A percentile compares a stretch with the other conserved stretches of the same genome.
Evolutionary conservation across 805 yeast species (phyloP).

Genomic region (Starmerella vitae): DNA sequence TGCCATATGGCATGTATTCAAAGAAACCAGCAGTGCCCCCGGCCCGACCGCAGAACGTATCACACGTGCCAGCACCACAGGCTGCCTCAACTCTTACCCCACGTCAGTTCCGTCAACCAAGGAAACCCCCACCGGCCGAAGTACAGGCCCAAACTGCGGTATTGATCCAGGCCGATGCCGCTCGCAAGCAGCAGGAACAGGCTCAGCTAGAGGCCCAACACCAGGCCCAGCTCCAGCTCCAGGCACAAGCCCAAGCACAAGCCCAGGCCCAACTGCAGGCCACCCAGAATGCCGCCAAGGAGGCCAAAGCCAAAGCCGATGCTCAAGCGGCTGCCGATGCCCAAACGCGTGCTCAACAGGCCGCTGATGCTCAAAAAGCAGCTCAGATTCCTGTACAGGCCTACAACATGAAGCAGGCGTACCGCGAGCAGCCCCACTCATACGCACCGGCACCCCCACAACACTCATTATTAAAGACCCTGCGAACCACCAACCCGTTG

Average conservation of each 20-base stretch:
- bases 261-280: not conserved
- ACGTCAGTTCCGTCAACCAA: not conserved
- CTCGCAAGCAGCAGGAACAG: not conserved
- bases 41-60: not conserved
- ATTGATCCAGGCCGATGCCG: not conserved
- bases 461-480: slow-evolving; percentile 17
- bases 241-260: not conserved
- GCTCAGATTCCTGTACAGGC: not conserved
- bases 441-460: slow-evolving; percentile 10
- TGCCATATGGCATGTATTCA: slow-evolving; percentile 21
- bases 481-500: slow-evolving; percentile 14
- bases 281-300: slow-evolving; percentile 1
- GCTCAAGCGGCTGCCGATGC: not conserved
- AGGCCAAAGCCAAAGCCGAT: not conserved
- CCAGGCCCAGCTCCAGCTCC: not conserved
- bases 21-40: slow-evolving; percentile 8
- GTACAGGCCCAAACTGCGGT: not conserved
- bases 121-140: not conserved
- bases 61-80: not conserved
- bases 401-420: not conserved
- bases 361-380: not conserved
- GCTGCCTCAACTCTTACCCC: not conserved
- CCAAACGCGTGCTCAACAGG: not conserved
- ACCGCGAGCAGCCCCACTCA: slow-evolving; percentile 1
- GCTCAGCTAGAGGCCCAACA: not conserved